Conservation (phyloP, 192 early-diverging fungal genomes). For the Coemansia javaensis region DNA sequence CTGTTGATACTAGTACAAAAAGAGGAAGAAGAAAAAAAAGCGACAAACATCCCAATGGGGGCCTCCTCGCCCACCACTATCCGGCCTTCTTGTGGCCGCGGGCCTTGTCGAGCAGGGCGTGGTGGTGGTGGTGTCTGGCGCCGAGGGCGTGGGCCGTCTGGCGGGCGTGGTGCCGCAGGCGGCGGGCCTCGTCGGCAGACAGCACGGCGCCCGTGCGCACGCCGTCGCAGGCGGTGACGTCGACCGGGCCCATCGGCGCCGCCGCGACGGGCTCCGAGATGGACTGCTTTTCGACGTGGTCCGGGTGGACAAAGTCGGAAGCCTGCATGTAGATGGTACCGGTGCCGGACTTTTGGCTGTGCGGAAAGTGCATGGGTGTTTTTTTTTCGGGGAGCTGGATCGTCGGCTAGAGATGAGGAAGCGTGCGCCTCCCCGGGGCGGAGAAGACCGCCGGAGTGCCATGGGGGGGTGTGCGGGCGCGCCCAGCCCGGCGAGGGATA, state of each 20-base stretch:
- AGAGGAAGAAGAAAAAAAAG: too few species aligned
- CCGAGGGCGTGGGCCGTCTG: slow-evolving; percentile 32
- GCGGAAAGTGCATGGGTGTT: slow-evolving; percentile 1
- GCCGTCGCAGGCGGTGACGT: slow-evolving; percentile 39
- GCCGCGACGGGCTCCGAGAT: slow-evolving; percentile 28
- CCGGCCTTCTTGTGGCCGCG: too few species aligned
- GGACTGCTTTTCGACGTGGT: slow-evolving; percentile 13
- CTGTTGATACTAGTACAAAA: too few species aligned
- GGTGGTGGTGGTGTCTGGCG: background rate
- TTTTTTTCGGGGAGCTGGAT: background rate
- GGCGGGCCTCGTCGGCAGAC: slow-evolving; percentile 22
- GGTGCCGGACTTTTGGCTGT: slow-evolving; percentile 5
- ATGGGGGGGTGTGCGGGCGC: too few species aligned
- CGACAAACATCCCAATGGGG: too few species aligned
- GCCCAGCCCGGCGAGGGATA: too few species aligned
- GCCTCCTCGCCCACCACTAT: too few species aligned
- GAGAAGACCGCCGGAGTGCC: too few species aligned
- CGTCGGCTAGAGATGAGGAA: too few species aligned
- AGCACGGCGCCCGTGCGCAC: slow-evolving; percentile 21
- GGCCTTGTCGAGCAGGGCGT: too few species aligned
- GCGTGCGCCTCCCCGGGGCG: too few species aligned
- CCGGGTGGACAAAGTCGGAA: slow-evolving; percentile 38
- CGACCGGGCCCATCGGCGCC: slow-evolving; percentile 26
- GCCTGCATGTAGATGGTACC: slow-evolving; percentile 35
- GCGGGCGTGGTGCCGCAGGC: slow-evolving; percentile 19